Conservation (phyloP, 176 grass and related monocot species). For the Cenchrus americanus region DNA sequence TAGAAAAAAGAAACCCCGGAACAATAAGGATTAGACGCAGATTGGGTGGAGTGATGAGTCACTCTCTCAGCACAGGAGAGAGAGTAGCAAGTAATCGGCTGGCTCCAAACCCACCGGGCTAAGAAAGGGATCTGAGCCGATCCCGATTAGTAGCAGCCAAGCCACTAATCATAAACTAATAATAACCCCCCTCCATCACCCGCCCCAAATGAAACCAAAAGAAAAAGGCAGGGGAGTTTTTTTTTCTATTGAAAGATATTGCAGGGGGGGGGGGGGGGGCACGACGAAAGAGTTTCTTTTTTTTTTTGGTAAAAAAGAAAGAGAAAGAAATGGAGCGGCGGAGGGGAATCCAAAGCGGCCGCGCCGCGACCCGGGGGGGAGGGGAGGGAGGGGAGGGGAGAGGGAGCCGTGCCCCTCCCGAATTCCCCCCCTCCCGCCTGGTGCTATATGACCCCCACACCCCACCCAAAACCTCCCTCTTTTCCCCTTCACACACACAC, state of each 20-base stretch:
- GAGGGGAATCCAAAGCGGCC: slow-evolving; percentile 32
- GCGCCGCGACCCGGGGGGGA: neutral
- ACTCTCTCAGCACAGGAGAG: no score
- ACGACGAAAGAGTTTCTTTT: neutral
- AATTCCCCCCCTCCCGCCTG: neutral
- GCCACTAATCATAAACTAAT: neutral
- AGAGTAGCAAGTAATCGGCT: neutral
- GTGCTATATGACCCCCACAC: slow-evolving; percentile 36
- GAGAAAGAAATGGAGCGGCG: slow-evolving; percentile 12
- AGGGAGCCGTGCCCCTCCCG: slow-evolving; percentile 42
- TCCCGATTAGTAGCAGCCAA: neutral
- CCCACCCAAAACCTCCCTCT: slow-evolving; percentile 43
- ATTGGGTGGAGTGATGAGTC: no score
- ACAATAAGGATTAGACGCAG: no score
- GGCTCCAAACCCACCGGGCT: slow-evolving; percentile 29
- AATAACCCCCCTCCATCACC: neutral
- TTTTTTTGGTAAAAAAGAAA: no score
- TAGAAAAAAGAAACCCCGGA: no score
- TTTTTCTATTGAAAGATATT: no score
- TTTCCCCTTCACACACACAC: slow-evolving; percentile 33
- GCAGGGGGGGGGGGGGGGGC: neutral
- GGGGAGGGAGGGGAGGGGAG: no score
- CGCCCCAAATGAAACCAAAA: neutral
- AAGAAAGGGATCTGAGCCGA: slow-evolving; percentile 25
- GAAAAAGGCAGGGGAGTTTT: neutral